Percentiles rank a stretch among this genome's conserved stretches.
Conservation (phyloP, 148 eudicot genomes). For the Tetragonia tetragonoides region DNA sequence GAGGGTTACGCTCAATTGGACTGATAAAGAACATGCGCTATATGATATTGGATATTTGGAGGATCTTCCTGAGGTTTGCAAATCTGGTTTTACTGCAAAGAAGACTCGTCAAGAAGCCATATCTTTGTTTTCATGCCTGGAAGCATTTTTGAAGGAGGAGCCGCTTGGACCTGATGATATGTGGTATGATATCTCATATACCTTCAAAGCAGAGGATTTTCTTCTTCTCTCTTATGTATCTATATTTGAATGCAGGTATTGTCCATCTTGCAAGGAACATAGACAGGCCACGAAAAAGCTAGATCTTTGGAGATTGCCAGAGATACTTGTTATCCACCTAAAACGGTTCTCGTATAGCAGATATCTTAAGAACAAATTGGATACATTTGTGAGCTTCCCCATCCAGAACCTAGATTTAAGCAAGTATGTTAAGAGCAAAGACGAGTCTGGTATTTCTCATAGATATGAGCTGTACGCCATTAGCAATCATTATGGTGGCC, state of each 20-base stretch:
- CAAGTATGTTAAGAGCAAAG: conserved; percentile 65
- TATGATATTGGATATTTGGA: conserved; percentile 75
- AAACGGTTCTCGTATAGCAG: conserved; percentile 94
- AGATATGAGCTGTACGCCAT: conserved; percentile 86
- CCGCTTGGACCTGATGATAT: conserved; percentile 98
- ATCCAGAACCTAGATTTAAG: conserved; percentile 75
- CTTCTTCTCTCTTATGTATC: conserved; percentile 11
- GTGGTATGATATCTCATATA: conserved; percentile 56
- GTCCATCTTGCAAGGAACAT: conserved; percentile 94
- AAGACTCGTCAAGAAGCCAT: conserved; percentile 90
- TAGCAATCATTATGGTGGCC: conserved; percentile 99
- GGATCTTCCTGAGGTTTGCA: conserved; percentile 85
- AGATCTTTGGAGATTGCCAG: conserved; percentile 96
- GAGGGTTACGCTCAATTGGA: conserved; percentile 61
- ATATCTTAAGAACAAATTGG: conserved; percentile 90
- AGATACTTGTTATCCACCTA: conserved; percentile 85
- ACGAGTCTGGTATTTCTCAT: conserved; percentile 41
- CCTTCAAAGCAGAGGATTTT: not conserved
- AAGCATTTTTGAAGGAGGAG: conserved; percentile 94
- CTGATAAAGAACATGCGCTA: conserved; percentile 46
- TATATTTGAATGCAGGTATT: conserved; percentile 66
- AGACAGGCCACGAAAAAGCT: conserved; percentile 95
- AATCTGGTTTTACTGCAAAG: conserved; percentile 63
- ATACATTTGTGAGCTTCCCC: conserved; percentile 83
- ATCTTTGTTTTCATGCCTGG: conserved; percentile 90